Percentiles rank a stretch among this genome's conserved stretches.
Conservation (phyloP, 768 basidiomycete species). For the Lanmaoa rubissima region DNA sequence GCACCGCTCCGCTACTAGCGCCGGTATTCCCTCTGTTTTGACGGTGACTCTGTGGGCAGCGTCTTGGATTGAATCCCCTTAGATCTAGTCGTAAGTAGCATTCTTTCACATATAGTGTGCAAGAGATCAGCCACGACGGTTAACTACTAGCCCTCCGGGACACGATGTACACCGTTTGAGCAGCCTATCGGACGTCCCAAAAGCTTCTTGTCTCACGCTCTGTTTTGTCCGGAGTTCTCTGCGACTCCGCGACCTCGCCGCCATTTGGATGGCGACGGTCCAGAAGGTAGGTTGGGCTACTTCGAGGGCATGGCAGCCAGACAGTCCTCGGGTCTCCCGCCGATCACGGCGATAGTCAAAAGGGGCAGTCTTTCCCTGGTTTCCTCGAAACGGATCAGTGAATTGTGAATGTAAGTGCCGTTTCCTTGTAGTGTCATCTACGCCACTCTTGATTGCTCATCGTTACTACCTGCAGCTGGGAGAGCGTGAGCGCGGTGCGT, state of each 20-base stretch:
- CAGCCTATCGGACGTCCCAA: too few species aligned
- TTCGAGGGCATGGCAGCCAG: too few species aligned
- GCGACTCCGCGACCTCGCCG: neutral
- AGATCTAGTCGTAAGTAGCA: neutral
- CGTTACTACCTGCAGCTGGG: neutral
- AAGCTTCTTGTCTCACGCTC: neutral
- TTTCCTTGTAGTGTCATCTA: neutral
- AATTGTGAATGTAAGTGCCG: neutral
- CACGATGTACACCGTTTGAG: neutral
- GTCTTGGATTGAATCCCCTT: neutral
- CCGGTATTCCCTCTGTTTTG: neutral
- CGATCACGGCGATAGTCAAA: neutral
- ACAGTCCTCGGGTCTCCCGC: neutral
- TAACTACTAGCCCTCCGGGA: neutral
- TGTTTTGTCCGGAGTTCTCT: neutral
- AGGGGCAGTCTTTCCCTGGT: neutral
- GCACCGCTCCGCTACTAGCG: neutral
- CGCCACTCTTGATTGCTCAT: neutral
- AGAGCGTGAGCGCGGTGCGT: neutral
- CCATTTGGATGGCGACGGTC: too few species aligned
- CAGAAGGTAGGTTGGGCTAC: neutral
- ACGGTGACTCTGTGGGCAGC: neutral
- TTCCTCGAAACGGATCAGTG: neutral
- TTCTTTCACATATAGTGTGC: too few species aligned
- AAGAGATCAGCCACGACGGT: too few species aligned